Evolutionary conservation across 1,139 yeast species (phyloP), one percentile per base, ranked within the genome.

Genomic region (Yamadazyma aaseri): DNA sequence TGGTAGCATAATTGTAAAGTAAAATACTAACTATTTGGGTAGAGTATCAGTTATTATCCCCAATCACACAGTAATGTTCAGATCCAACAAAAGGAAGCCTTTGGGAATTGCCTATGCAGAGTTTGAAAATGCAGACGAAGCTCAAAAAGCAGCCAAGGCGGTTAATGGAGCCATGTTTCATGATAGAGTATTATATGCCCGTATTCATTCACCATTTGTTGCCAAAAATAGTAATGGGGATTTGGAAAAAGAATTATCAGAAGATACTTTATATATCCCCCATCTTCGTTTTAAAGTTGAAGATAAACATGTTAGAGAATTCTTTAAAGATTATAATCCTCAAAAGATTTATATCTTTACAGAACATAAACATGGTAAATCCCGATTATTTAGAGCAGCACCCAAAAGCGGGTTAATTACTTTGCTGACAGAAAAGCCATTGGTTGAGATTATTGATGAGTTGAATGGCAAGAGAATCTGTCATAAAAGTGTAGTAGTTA

Each of bases 21-120:
- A 12, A 14, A 12, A 24, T 16, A 39, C 31, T 34, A 38, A 34
- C 30, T 20, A 11, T 12, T n/a, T 23, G n/a, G n/a, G n/a, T 5
- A 20, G 21, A 64, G 76, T 4, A 35, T 50, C 12, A 14, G 72
- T 76, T 5, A 56, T 78, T 45, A 67, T 77, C 34, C 84, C 84
- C 17, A 71, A 71, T 39, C 74, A 72, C 44, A 72, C 79, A 2
- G 63, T 74, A n/a, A 61, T 72, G 22, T 73, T 74, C 13, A 58
- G 69, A 34, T 49, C 52, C 11, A 46, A 50, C n/a, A 60, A 59
- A 32, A 68, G 65, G 31, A 65, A 61, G 43, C 74, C 82, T 3
- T 59, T 78, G 38, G 87, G 89, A 1, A 70, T 76, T 42, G 89
- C 84, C 0, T 82, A 79, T 55, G 85, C 75, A 17, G 85, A 77